Evolutionary conservation across 176 grass and related monocot species (phyloP).

Genomic region (Otatea glauca): DNA sequence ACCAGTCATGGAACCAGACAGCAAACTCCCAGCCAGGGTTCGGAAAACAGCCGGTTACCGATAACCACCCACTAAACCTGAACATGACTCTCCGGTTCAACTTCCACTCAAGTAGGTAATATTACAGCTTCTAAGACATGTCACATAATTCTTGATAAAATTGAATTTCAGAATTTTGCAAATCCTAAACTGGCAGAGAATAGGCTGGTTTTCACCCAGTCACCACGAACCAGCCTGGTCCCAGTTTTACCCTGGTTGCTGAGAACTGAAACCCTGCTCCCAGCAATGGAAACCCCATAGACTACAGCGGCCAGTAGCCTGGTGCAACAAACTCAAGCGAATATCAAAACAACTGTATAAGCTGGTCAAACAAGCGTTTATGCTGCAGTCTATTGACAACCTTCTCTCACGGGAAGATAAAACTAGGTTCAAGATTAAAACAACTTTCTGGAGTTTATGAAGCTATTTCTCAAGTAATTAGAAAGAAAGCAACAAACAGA

Average conservation of each 20-base stretch:
- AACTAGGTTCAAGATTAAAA: background rate
- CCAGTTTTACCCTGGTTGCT: background rate
- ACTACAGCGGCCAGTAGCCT: no score
- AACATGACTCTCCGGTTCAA: background rate
- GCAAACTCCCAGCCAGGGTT: background rate
- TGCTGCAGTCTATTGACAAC: slow-evolving; percentile 11
- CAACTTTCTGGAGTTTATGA: background rate
- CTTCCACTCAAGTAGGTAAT: background rate
- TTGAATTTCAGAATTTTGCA: background rate
- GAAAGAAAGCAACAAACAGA: no score
- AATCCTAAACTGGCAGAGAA: background rate
- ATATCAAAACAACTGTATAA: background rate
- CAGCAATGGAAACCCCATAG: background rate
- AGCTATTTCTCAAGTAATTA: no score
- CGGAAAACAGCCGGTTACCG: background rate
- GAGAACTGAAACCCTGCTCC: background rate
- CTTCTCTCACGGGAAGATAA: no score
- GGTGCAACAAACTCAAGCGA: background rate
- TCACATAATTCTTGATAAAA: background rate
- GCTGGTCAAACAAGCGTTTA: slow-evolving; percentile 23
- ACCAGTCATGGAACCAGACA: background rate
- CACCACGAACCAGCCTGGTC: background rate
- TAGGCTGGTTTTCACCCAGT: background rate
- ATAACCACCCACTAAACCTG: background rate
- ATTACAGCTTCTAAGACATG: background rate